phyloP scores from a whole-genome alignment of 495 filamentous ascomycete genomes.

The Parmelia sp. region DNA sequence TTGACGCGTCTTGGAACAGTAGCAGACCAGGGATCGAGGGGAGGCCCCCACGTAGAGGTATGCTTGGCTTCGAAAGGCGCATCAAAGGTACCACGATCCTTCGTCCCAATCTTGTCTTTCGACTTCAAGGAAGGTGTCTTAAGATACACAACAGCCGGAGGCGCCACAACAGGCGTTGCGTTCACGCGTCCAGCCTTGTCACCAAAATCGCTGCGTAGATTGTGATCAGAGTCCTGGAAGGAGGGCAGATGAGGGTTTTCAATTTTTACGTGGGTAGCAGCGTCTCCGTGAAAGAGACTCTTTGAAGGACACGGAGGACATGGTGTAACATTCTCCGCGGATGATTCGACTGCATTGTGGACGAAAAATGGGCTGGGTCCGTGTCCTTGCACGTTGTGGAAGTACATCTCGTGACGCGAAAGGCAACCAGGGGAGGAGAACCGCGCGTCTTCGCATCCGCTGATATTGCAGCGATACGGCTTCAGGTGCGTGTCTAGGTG shows the following conservation, averaged over 20 bases:
- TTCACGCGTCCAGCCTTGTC: neutral
- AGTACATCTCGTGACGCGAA: neutral
- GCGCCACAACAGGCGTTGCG: neutral
- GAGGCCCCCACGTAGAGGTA: neutral
- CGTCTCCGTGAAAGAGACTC: neutral
- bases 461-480: neutral
- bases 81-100: neutral
- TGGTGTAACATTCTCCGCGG: neutral
- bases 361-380: neutral
- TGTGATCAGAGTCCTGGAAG: neutral
- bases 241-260: neutral
- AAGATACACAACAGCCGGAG: neutral
- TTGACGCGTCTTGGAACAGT: neutral
- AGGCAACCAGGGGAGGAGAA: neutral
- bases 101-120: neutral
- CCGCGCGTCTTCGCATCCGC: neutral
- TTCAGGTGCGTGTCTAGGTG: constrained; percentile 1
- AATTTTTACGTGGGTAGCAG: neutral
- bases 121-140: neutral
- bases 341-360: neutral
- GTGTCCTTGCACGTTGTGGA: neutral
- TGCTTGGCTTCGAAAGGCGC: neutral
- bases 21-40: neutral
- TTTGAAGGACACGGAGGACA: neutral
- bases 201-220: neutral